Base-by-base conservation (phyloP, 1,284 basidiomycete genomes). In the Ganoderma leucocontextum region DNA sequence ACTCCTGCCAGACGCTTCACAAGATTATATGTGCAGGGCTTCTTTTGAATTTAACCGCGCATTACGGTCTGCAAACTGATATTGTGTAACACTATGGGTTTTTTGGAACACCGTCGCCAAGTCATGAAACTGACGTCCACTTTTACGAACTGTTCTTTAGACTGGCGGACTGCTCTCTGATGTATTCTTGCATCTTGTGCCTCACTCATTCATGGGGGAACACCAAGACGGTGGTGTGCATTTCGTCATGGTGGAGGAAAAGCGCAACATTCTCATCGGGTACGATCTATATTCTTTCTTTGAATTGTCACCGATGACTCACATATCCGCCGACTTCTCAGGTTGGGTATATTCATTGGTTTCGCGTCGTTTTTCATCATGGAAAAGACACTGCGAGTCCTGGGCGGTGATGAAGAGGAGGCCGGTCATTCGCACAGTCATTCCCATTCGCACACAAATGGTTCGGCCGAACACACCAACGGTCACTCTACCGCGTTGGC, bases 161-260 rank as follows among this genome's bases (percentile, higher is more conserved):
- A 96, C 95, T 13, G 95, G 95, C 44, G 95, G 95, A 33, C 85
- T 96, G 36, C 87, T 96, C 44, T 96, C 95, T 17, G 95, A 97
- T 78, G 94, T 96, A 42, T 95, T 96, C 80, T 82, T 97, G 62
- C 95, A 96, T 78, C 88, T 96, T 47, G 90, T 96, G 60, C 95
- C 95, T 17, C 95, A 96, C 78, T 87, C 92, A 5, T 96, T 96
- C 80, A 92, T 95, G 84, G 95, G 95, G 55, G 95, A 96, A 77
- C 89, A 91, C 74, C 88, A 91, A 76, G 89, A 87, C 64, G 83
- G 84, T 52, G 87, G 87, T 53, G 89, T 89, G 22, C 89, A 91
- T 71, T 86, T 93, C 64, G 85, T 96, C 42, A 88, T 94, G 82
- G 92, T 96, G 12, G 94, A 96, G 79, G 93, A 95, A 79, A 95